phyloP scores from a whole-genome alignment of 2,329 filamentous ascomycete genomes.

The Volutella citrinella region DNA sequence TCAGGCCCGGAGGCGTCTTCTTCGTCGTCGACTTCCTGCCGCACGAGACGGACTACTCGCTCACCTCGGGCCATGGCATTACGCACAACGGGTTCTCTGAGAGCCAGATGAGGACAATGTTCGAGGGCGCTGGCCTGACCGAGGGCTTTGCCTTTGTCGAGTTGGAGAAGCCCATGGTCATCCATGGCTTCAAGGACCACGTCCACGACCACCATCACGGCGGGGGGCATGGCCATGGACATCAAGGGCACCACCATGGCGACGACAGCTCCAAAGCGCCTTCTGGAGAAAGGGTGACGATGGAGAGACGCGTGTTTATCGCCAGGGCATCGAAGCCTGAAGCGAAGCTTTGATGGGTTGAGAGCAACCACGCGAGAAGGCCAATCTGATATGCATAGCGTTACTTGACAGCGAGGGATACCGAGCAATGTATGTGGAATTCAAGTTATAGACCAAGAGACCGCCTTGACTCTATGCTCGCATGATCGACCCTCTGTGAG shows the following conservation, averaged over 20 bases:
- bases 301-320: conserved; percentile 35
- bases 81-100: conserved; percentile 65
- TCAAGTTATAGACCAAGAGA: too few relatives aligned
- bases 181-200: conserved; percentile 23
- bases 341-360: background rate
- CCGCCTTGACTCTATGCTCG: too few relatives aligned
- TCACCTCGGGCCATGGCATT: conserved; percentile 46
- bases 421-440: too few relatives aligned
- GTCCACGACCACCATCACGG: conserved; percentile 18
- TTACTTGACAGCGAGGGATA: background rate
- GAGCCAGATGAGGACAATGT: conserved; percentile 57
- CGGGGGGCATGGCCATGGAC: conserved; percentile 2
- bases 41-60: conserved; percentile 36
- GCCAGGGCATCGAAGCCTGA: conserved; percentile 46
- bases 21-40: conserved; percentile 67
- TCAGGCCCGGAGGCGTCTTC: conserved; percentile 64
- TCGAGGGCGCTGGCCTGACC: conserved; percentile 59
- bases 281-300: background rate
- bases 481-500: too few relatives aligned
- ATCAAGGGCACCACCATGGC: conserved; percentile 7
- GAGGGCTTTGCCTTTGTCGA: conserved; percentile 56
- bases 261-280: too few relatives aligned
- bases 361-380: background rate
- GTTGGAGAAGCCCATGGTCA: conserved; percentile 48
- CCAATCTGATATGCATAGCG: background rate